These are phyloP conservation scores for Arthrobotrys sphaeroides DNA, from an alignment of 2,329 filamentous ascomycete species.

Conservation along the genomic window DNA sequence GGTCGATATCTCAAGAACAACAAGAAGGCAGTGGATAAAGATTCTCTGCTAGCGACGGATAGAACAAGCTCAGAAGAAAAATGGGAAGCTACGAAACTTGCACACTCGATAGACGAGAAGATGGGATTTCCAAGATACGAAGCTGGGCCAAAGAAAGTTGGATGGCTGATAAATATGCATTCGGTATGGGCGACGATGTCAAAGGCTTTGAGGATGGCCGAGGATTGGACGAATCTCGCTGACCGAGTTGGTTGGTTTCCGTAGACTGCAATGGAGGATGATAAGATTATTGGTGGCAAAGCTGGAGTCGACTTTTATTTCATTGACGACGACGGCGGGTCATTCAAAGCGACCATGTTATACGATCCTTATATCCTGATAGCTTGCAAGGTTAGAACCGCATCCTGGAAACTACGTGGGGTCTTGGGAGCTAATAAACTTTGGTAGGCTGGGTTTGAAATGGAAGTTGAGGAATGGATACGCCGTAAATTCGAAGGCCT, in stretches of 20 bases:
- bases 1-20: slow-evolving; percentile 55
- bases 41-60: slow-evolving; percentile 77
- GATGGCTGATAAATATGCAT: slow-evolving; percentile 96
- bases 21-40: slow-evolving; percentile 81
- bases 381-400: slow-evolving; percentile 81
- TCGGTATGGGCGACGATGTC: slow-evolving; percentile 62
- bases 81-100: slow-evolving; percentile 82
- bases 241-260: slow-evolving; percentile 7
- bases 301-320: slow-evolving; percentile 97
- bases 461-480: slow-evolving; percentile 96
- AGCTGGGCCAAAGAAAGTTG: slow-evolving; percentile 81
- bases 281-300: slow-evolving; percentile 81
- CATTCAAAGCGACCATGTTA: slow-evolving; percentile 95
- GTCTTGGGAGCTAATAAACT: slow-evolving; percentile 16
- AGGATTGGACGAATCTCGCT: background rate
- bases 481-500: slow-evolving; percentile 80
- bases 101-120: slow-evolving; percentile 88
- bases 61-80: slow-evolving; percentile 92
- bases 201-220: background rate
- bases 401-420: background rate
- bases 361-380: slow-evolving; percentile 97
- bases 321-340: slow-evolving; percentile 84
- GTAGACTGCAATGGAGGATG: slow-evolving; percentile 79
- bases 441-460: slow-evolving; percentile 66
- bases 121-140: slow-evolving; percentile 96